Base-by-base conservation (phyloP, 495 filamentous ascomycete genomes). In the Glonium stellatum region DNA sequence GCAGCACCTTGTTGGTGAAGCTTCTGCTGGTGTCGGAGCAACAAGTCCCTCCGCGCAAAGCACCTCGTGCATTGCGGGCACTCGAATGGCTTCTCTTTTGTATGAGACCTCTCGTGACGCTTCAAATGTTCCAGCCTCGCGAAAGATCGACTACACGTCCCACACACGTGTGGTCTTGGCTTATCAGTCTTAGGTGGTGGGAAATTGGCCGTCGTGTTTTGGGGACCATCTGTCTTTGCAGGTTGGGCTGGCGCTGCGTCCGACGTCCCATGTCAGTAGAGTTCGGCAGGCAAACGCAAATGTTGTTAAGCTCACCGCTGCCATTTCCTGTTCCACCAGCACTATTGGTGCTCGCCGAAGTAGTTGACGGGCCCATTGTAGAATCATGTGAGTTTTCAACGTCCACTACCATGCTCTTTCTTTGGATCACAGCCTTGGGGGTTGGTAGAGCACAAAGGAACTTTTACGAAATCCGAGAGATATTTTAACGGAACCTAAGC, bases 1-100 rank as follows among this genome's bases (percentile, higher is more conserved):
- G 93, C 87, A 0, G 91, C 90, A 1, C 88, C 87, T n/a, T 90
- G 95, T 85, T 95, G 89, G 69, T 99, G 93, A 13, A 99, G 80
- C 78, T 99, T 99, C 79, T 99, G 93, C 77, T 99, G 93, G 74
- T 99, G 93, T 27, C 93, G 83, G 58, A 99, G 77, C 55, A 99
- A 82, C 60, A 99, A 74, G 72, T 99, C 93, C 59, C 93, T 83
- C 36, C 93, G 84, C 34, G 93, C 93, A 77, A 99, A 99, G 79
- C 93, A 97, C 70, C 93, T 78, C 21, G 89, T 80, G 70, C 93
- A 99, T 72, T 97, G 91, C 23, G 92, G 92, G 64, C 93, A 99
- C 71, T 96, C 92, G 70, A 99, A 99, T 1, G 93, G 93, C 78
- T 98, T 98, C 72, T 99, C 93, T 71, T 99, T 99, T 11, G 93